Percentiles rank a stretch among this genome's conserved stretches.
Conservation (phyloP, 768 basidiomycete species). For the Pleurotus eryngii region DNA sequence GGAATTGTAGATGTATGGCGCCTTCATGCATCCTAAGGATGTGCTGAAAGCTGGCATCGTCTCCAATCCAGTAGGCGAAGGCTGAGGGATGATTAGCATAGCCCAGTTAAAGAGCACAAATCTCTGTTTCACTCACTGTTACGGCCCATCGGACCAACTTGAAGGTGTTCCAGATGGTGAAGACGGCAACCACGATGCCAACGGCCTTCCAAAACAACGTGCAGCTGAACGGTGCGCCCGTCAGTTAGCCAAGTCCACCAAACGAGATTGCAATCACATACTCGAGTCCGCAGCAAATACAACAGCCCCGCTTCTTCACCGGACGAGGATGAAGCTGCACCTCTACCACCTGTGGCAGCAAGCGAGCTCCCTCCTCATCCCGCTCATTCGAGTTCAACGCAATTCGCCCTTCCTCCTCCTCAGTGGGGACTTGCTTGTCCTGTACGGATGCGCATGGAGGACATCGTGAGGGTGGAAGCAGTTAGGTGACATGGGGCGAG, state of each 20-base stretch:
- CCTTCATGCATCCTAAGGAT: constrained; percentile 46
- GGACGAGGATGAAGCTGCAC: constrained; percentile 24
- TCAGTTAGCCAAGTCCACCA: neutral
- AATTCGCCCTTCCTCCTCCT: constrained; percentile 41
- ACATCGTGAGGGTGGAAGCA: neutral
- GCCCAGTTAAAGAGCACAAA: neutral
- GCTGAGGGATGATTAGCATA: constrained; percentile 25
- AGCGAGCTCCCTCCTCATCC: constrained; percentile 27
- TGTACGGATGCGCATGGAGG: constrained; percentile 15
- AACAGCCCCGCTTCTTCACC: constrained; percentile 34
- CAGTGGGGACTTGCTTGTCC: constrained; percentile 42
- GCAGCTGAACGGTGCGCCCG: constrained; percentile 31
- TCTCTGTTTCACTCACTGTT: constrained; percentile 31
- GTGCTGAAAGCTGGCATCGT: constrained; percentile 53
- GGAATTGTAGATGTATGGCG: constrained; percentile 42
- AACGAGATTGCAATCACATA: constrained; percentile 22
- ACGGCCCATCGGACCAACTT: constrained; percentile 46
- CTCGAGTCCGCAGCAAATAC: constrained; percentile 51
- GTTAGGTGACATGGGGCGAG: neutral
- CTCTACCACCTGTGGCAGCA: constrained; percentile 17
- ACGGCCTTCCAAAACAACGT: constrained; percentile 53
- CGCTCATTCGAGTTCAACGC: constrained; percentile 18
- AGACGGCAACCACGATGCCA: constrained; percentile 42
- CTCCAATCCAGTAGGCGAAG: constrained; percentile 48
- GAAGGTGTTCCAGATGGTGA: constrained; percentile 38